phyloP scores from a whole-genome alignment of 2,329 filamentous ascomycete genomes.

The Xylaria sp. region DNA sequence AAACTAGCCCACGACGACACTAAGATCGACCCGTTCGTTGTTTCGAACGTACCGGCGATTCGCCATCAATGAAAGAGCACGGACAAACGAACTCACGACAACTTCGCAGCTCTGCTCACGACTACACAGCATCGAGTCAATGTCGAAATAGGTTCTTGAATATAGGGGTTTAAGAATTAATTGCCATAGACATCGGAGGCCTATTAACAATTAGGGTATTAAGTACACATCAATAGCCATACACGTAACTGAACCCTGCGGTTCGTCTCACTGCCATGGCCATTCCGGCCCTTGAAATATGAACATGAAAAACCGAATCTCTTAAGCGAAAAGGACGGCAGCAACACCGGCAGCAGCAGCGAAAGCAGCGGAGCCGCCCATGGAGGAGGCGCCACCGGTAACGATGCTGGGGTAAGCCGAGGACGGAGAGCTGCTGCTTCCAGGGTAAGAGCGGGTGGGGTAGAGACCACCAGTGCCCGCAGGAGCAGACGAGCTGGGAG shows the following conservation, averaged over 20 bases:
- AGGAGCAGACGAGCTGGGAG: conserved; percentile 9
- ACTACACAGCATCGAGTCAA: background rate
- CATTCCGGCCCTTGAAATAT: conserved; percentile 44
- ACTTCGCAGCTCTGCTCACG: background rate
- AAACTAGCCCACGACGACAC: background rate
- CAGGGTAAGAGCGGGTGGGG: conserved; percentile 36
- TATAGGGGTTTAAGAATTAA: conserved; percentile 12
- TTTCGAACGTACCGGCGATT: background rate
- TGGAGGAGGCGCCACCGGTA: conserved; percentile 55
- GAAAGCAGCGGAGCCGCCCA: conserved; percentile 57
- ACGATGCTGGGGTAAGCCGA: conserved; percentile 42
- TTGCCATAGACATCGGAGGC: conserved; percentile 29
- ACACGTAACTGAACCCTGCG: conserved; percentile 28
- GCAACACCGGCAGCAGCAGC: conserved; percentile 58
- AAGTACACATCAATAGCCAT: conserved; percentile 43
- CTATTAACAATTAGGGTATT: conserved; percentile 51
- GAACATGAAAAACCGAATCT: conserved; percentile 34
- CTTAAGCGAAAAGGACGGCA: conserved; percentile 59
- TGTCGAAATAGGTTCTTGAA: background rate
- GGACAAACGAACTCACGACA: conserved; percentile 2
- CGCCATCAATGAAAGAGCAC: background rate
- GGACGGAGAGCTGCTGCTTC: conserved; percentile 38
- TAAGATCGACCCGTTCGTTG: background rate
- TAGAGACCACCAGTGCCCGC: conserved; percentile 26
- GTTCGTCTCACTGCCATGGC: conserved; percentile 44